Base-by-base conservation (phyloP, 495 filamentous ascomycete species). In the Xylaria flabelliformis region DNA sequence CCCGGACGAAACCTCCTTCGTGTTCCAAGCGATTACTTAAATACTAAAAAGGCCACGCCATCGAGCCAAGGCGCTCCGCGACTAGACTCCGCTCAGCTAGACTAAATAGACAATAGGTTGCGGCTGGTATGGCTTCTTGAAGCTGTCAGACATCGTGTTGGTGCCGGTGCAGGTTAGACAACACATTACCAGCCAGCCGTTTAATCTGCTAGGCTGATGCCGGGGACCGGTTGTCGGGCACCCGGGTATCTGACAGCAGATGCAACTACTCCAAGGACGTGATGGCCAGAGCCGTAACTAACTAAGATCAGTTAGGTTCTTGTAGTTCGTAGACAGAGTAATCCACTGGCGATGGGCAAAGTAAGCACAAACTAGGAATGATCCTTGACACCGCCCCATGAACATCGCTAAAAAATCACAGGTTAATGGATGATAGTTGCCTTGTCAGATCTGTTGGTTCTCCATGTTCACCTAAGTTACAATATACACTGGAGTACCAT, bases 401-500 rank as follows among this genome's bases (percentile, higher is more conserved):
- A 56, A 17, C 32, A 39, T 61, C 9, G 29, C n/a, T 15, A 34
- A 59, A 36, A 36, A 12, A 15, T 0, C 51, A 55, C 7, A 36
- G 26, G 13, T 36, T 34, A 19, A 36, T 36, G 19, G 19, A 34
- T 26, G 29, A 36, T n/a, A 32, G n/a, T 59, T 19, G 19, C 5
- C 3, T 17, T 56, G 53, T 56, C n/a, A n/a, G 9, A 21, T 17
- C 24, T 12, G 6, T 39, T 39, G 1, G 0, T 34, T 13, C 10
- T 61, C 15, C 5, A 61, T 21, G 12, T 13, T 9, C 32, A 10
- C 32, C 34, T 10, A 39, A 34, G n/a, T 61, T 9, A 21, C 39
- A 64, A 64, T 13, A 66, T 66, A 39, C 62, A 46, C 41, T 21
- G 15, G 26, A 61, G 58, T 10, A 21, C 19, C 58, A 39, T 41